These are phyloP conservation scores for Suillus americanus DNA, from an alignment of 768 basidiomycete species.

Conservation along the genomic window DNA sequence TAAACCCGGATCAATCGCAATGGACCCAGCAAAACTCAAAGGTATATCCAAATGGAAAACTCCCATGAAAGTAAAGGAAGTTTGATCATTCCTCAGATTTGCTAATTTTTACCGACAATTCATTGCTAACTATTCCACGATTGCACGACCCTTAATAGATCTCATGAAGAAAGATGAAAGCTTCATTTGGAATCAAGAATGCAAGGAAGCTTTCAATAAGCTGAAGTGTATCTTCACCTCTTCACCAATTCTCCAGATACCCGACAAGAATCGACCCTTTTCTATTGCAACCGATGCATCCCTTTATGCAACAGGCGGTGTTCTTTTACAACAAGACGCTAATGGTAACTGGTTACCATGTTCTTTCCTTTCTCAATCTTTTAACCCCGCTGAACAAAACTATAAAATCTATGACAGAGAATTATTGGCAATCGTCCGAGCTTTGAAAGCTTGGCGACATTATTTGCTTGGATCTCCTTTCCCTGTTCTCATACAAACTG, in stretches of 20 bases:
- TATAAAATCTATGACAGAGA: slow-evolving; percentile 44
- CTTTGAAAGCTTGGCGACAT: slow-evolving; percentile 18
- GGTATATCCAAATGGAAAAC: background rate
- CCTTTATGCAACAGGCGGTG: background rate
- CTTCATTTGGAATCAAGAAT: slow-evolving; percentile 25
- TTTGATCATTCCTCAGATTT: slow-evolving; percentile 25
- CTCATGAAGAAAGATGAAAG: slow-evolving; percentile 24
- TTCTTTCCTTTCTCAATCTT: background rate
- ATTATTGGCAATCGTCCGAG: background rate
- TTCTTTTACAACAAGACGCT: background rate
- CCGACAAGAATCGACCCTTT: slow-evolving; percentile 9
- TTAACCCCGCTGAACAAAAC: slow-evolving; percentile 36
- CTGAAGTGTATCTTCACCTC: slow-evolving; percentile 27
- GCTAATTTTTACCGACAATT: slow-evolving; percentile 32
- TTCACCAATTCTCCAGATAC: background rate
- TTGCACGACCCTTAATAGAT: slow-evolving; percentile 23
- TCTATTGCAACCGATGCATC: slow-evolving; percentile 3
- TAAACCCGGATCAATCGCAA: background rate
- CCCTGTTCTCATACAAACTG: slow-evolving; percentile 32
- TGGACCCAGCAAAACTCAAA: background rate
- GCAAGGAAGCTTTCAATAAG: slow-evolving; percentile 23
- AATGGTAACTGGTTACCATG: background rate
- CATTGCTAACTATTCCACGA: slow-evolving; percentile 25
- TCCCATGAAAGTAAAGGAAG: background rate
- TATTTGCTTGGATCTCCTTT: slow-evolving; percentile 33